Evolutionary conservation across 768 basidiomycete genomes (phyloP), one percentile per base, ranked within the genome.

Genomic region (Trametopsis cervina): DNA sequence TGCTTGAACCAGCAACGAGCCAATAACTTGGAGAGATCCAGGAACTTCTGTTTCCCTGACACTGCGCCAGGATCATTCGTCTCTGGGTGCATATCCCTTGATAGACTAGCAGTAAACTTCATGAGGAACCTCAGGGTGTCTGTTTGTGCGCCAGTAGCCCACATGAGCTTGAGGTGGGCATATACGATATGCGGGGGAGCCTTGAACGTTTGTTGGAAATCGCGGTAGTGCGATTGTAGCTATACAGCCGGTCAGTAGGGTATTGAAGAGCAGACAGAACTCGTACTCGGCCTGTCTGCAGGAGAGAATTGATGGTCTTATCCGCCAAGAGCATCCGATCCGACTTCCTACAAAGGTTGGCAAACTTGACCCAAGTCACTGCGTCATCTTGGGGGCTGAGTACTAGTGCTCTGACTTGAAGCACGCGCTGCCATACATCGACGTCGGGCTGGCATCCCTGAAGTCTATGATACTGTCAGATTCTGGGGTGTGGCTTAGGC

Each of bases 321-420:
- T 97, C 93, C 0, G 95, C 94, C 42, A 99, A 70, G n/a, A 78
- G 77, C 79, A 98, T 89, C 4, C 96, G 82, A 42, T 95, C 92
- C 15, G 81, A 88, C 67, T 95, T 95, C 44, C 96, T 89, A 62
- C 96, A 98, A 1, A 98, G 72, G 59, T 99, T 98, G 2, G 95
- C 91, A 60, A 99, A 97, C 67, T 96, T 93, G 67, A 99, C 96
- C 93, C 94, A 98, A 83, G 96, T 97, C 40, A 88, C 79, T 38
- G 89, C 90, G 61, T 97, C 93, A 53, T 96, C 92, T 54, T 89
- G 89, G 0, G 96, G 95, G 38, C 81, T 88, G 22, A 97, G 73
- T 18, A 99, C 93, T 44, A 98, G 75, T 0, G 94, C 91, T 45
- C 96, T 80, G 42, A 99, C 92, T 72, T 97, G 95, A 7, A 99